A percentile compares a stretch with the other conserved stretches of the same genome.
Evolutionary conservation across 176 grass and related monocot species (phyloP).

Genomic region (Calamus simplicifolius): DNA sequence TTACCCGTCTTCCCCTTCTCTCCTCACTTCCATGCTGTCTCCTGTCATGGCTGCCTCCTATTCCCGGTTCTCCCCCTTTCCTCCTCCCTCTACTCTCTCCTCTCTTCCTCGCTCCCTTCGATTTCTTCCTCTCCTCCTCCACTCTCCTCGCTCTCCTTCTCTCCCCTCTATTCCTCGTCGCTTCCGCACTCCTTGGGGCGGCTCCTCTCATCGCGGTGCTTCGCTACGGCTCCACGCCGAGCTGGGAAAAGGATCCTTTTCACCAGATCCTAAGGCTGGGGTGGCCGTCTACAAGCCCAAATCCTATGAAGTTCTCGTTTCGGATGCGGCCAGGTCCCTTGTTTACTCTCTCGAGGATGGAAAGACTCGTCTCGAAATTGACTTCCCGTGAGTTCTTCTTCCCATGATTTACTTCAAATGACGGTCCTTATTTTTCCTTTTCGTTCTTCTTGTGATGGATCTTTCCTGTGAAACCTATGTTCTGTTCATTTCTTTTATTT

Average conservation of each 20-base stretch:
- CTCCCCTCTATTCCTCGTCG: background rate
- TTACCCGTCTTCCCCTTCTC: background rate
- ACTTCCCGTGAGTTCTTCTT: conserved; percentile 61
- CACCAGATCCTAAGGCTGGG: conserved; percentile 29
- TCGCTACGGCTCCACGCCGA: background rate
- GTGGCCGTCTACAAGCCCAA: conserved; percentile 76
- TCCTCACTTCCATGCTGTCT: background rate
- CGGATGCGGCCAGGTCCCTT: conserved; percentile 80
- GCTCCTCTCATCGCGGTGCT: conserved; percentile 3
- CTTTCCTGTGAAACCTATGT: too few species aligned
- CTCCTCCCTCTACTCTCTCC: conserved; percentile 18
- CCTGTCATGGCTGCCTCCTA: too few species aligned
- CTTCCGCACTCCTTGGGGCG: background rate
- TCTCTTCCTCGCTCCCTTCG: conserved; percentile 7
- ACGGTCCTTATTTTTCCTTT: background rate
- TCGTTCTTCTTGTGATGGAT: background rate
- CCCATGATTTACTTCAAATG: background rate
- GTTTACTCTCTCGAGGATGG: conserved; percentile 59
- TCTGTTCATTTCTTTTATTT: too few species aligned
- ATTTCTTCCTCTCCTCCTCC: background rate
- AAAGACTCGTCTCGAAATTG: conserved; percentile 79
- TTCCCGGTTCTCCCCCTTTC: background rate
- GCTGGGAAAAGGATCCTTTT: conserved; percentile 2
- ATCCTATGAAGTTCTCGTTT: conserved; percentile 85
- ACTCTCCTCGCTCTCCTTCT: background rate